Evolutionary conservation across 225 moss, liverwort and hornwort genomes (phyloP), one percentile per base, ranked within the genome.

Genomic region (Polytrichum formosum): DNA sequence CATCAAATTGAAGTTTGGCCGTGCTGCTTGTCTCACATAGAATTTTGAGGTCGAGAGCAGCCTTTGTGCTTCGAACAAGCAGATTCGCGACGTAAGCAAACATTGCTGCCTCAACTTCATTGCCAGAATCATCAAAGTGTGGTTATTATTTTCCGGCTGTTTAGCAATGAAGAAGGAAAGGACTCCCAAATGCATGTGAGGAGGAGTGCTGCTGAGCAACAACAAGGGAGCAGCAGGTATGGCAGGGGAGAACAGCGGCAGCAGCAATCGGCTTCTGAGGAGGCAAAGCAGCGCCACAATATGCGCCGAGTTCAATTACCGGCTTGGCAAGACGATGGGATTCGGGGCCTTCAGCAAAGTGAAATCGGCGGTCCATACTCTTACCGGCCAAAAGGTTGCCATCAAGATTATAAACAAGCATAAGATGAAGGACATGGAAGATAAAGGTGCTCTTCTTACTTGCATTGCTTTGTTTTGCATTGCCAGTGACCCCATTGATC

Each of bases 301-400:
- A 67, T 88, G 88, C 76, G 86, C 88, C 54, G 92, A 92, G 70
- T 90, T 90, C 75, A 90, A 92, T 76, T 92, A 92, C 70, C 80
- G 92, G 26, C 72, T 92, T 55, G 92, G 88, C 28, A 90, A 90
- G 62, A 92, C 92, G 30, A 71, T 92, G 81, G 92, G 92, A 35
- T 86, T 92, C 81, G 90, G 92, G 66, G 86, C 92, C 46, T 92
- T 92, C 62, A 84, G 92, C 71, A 92, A 92, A 75, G 92, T 92
- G 74, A 92, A 92, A 78, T 86, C 90, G 67, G 92, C 90, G 53
- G 71, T 80, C 73, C 92, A 90, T 72, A 73, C 81, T 60, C 84
- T 90, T 53, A 92, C 92, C 13, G 81, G 84, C 62, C 92, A 88
- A 72, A 92, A 86, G 67, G 92, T 92, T 29, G 92, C 92, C 54